phyloP scores from a whole-genome alignment of 176 grass and related monocot species.

The Musa schizocarpa region DNA sequence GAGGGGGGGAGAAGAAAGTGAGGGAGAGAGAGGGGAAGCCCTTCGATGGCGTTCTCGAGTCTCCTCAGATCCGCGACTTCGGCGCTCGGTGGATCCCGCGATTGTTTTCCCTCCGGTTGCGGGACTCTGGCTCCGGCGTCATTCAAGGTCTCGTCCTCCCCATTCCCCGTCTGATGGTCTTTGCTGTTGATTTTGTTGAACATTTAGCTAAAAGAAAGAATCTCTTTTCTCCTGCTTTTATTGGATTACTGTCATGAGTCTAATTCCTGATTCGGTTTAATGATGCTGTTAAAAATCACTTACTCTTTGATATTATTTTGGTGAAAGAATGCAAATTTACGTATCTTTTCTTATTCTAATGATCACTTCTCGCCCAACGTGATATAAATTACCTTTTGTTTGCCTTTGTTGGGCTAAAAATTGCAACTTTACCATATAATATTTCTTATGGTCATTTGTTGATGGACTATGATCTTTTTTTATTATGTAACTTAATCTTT shows the following conservation, averaged over 20 bases:
- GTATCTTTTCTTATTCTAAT: too few species aligned
- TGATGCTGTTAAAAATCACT: too few species aligned
- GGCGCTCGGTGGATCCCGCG: conserved; percentile 35
- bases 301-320: too few species aligned
- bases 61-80: conserved; percentile 37
- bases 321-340: too few species aligned
- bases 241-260: too few species aligned
- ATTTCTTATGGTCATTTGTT: too few species aligned
- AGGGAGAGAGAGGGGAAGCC: neutral
- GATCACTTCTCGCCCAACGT: too few species aligned
- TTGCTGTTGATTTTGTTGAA: neutral
- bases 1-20: neutral
- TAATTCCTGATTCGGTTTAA: too few species aligned
- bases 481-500: neutral
- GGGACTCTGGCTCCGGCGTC: conserved; percentile 7
- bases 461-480: neutral
- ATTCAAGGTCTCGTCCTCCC: conserved; percentile 28
- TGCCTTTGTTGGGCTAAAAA: too few species aligned
- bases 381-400: too few species aligned
- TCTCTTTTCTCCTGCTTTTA: neutral
- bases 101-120: conserved; percentile 11
- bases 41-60: conserved; percentile 34
- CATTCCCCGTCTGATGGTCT: neutral
- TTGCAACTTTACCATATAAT: too few species aligned
- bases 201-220: neutral